These are phyloP conservation scores for Fusarium poae DNA, from an alignment of 2,329 filamentous ascomycete species.

Conservation along the genomic window DNA sequence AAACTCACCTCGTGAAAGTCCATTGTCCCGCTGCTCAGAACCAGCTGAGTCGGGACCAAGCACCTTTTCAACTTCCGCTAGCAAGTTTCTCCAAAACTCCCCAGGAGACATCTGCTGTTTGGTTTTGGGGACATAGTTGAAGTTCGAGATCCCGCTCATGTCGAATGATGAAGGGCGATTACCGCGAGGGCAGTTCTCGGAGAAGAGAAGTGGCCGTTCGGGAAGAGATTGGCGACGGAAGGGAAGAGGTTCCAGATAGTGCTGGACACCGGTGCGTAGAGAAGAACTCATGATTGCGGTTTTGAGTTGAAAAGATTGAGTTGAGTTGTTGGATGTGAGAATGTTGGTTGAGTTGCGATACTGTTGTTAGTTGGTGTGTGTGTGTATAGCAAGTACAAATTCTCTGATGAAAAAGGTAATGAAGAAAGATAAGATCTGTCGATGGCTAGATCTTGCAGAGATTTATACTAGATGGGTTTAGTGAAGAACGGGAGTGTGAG, in stretches of 20 bases:
- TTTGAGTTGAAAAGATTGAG: not conserved
- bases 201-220: slow-evolving; percentile 1
- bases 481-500: not conserved
- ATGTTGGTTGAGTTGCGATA: not conserved
- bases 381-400: not conserved
- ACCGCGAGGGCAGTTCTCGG: slow-evolving; percentile 12
- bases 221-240: not conserved
- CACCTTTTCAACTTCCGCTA: not conserved
- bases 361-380: not conserved
- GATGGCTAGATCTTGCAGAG: no score
- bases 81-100: not conserved
- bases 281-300: slow-evolving; percentile 9
- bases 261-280: not conserved
- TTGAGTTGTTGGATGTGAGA: not conserved
- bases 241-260: slow-evolving; percentile 22
- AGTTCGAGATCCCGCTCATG: not conserved
- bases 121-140: not conserved
- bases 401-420: not conserved
- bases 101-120: no score
- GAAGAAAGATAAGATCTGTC: not conserved
- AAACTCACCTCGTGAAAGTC: fast-evolving
- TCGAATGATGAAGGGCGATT: slow-evolving; percentile 6
- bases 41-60: not conserved
- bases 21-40: no score
- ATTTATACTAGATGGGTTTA: slow-evolving; percentile 8